Percentiles rank a stretch among this genome's conserved stretches.
Evolutionary conservation across 495 filamentous ascomycete species (phyloP).

Genomic region (Echria macrotheca): DNA sequence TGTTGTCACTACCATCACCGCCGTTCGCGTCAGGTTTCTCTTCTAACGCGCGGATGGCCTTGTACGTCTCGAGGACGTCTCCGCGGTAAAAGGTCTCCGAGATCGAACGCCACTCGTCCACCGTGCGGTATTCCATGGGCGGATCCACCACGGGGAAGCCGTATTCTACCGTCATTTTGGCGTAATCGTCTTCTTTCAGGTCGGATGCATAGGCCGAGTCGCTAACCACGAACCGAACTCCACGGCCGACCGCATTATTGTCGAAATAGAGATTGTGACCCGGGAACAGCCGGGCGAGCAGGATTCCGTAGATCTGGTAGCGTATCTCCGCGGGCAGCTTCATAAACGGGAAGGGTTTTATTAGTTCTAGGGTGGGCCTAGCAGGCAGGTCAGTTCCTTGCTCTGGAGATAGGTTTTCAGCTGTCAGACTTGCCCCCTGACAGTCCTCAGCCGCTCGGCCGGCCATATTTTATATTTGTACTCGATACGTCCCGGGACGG

Average conservation of each 20-base stretch:
- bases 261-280: neutral
- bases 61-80: neutral
- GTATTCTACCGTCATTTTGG: too few species aligned
- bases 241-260: neutral
- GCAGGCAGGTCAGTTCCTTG: too few species aligned
- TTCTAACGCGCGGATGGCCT: neutral
- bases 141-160: neutral
- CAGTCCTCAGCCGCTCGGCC: too few species aligned
- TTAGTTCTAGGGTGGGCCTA: neutral
- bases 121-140: neutral
- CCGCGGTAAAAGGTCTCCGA: neutral
- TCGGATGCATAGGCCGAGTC: neutral
- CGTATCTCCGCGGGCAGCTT: neutral
- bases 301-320: neutral
- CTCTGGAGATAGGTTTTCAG: too few species aligned
- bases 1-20: too few species aligned
- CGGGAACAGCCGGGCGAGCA: neutral
- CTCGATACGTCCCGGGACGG: neutral
- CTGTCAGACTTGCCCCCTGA: too few species aligned
- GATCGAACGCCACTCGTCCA: neutral
- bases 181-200: neutral
- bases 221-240: neutral
- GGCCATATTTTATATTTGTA: too few species aligned
- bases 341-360: conserved; percentile 1
- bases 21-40: too few species aligned